Percentiles rank a stretch among this genome's conserved stretches.
These are phyloP conservation scores for Colletotrichum destructivum DNA, from an alignment of 2,329 filamentous ascomycete species.

Conservation along the genomic window DNA sequence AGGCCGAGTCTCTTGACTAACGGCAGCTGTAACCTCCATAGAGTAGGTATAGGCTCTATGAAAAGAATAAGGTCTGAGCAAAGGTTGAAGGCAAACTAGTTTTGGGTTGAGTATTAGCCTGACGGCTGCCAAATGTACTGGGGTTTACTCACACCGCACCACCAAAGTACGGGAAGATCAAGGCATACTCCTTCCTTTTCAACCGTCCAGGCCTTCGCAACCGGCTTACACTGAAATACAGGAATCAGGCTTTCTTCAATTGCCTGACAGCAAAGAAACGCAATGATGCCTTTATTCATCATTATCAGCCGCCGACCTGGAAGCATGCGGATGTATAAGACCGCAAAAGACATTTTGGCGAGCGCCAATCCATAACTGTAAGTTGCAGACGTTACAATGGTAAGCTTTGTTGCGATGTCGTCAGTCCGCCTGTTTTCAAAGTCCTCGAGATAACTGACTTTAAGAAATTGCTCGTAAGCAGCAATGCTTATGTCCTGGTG, in stretches of 20 bases:
- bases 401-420: conserved; percentile 4
- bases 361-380: conserved; percentile 50
- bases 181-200: conserved; percentile 46
- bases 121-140: too few species aligned
- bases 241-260: conserved; percentile 50
- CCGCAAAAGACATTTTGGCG: conserved; percentile 52
- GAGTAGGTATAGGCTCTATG: conserved; percentile 54
- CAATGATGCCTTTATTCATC: conserved; percentile 49
- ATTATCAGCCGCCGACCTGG: conserved; percentile 45
- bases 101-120: background rate
- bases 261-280: conserved; percentile 49
- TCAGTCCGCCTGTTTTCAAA: background rate
- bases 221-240: conserved; percentile 48
- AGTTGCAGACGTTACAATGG: conserved; percentile 46
- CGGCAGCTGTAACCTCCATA: conserved; percentile 53
- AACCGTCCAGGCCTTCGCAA: conserved; percentile 48
- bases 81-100: conserved; percentile 52
- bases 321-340: conserved; percentile 52
- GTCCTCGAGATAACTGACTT: background rate
- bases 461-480: conserved; percentile 14
- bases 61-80: conserved; percentile 54
- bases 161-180: conserved; percentile 51
- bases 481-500: background rate
- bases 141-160: conserved; percentile 49
- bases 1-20: conserved; percentile 46